These are phyloP conservation scores for Populus ilicifolia DNA, from an alignment of 345 rosid species.

Conservation along the genomic window DNA sequence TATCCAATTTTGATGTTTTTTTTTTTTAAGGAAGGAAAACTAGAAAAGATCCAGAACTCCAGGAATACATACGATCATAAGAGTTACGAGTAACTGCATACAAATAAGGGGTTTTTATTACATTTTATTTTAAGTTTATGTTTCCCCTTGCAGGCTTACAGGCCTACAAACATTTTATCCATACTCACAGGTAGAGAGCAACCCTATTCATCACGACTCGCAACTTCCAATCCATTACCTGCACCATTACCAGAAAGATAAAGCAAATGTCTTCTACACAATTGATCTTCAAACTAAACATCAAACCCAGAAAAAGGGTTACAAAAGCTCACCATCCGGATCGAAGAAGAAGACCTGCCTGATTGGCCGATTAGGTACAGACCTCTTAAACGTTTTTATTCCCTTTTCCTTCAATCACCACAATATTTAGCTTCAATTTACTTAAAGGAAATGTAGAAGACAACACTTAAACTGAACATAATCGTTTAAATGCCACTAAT, in stretches of 20 bases:
- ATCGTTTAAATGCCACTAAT: background rate
- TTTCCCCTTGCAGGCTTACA: background rate
- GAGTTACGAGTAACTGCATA: background rate
- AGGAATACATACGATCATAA: background rate
- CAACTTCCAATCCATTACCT: slow-evolving; percentile 94
- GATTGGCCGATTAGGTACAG: slow-evolving; percentile 62
- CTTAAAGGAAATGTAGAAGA: background rate
- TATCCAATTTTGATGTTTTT: background rate
- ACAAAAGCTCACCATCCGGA: slow-evolving; percentile 68
- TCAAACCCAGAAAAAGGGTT: background rate
- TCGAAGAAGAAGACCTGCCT: slow-evolving; percentile 92
- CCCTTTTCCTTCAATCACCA: slow-evolving; percentile 63
- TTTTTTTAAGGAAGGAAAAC: background rate
- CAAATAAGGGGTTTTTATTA: background rate
- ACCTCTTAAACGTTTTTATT: slow-evolving; percentile 60
- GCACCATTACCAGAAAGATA: slow-evolving; percentile 12
- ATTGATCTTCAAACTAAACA: background rate
- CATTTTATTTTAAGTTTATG: background rate
- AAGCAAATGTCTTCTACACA: background rate
- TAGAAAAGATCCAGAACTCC: background rate
- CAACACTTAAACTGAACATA: background rate
- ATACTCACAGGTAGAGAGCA: background rate
- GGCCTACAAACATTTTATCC: background rate
- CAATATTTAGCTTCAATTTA: background rate
- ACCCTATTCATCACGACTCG: slow-evolving; percentile 40